Evolutionary conservation across 768 basidiomycete species (phyloP).

Genomic region (Rhodocollybia butyracea): DNA sequence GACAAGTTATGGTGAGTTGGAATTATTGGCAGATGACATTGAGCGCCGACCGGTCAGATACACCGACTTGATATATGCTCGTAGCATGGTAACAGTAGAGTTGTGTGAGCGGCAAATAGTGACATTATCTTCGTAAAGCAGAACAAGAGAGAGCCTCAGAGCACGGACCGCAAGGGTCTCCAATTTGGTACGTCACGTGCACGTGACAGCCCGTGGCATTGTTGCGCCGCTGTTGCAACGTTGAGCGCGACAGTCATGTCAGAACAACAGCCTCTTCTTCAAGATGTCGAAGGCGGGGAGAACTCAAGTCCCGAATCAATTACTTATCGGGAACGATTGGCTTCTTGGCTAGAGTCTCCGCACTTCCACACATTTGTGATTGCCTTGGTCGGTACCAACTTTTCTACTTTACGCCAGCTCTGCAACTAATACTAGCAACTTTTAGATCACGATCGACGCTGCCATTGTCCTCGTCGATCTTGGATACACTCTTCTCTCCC

Average conservation of each 20-base stretch:
- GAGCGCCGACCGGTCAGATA: neutral
- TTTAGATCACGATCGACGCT: constrained; percentile 61
- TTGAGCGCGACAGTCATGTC: constrained; percentile 21
- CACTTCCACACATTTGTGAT: constrained; percentile 57
- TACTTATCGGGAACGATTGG: constrained; percentile 33
- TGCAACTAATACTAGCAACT: neutral
- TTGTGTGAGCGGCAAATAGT: too few species aligned
- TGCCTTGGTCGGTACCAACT: constrained; percentile 42
- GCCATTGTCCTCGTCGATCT: constrained; percentile 72
- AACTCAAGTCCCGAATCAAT: constrained; percentile 8
- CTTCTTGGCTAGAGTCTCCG: constrained; percentile 48
- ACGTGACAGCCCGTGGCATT: too few species aligned
- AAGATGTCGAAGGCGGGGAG: constrained; percentile 14
- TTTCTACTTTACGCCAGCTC: constrained; percentile 7
- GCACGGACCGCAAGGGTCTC: too few species aligned
- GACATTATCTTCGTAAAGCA: too few species aligned
- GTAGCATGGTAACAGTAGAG: too few species aligned
- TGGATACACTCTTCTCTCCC: constrained; percentile 57
- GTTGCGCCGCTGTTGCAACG: too few species aligned
- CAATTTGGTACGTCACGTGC: too few species aligned
- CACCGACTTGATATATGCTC: too few species aligned
- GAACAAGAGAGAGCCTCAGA: too few species aligned
- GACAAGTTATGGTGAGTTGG: neutral
- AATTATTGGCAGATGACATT: neutral
- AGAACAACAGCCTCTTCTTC: constrained; percentile 49